Evolutionary conservation across 169 alveolate species (phyloP), one percentile per base, ranked within the genome.

Genomic region (Plasmodium malariae): DNA sequence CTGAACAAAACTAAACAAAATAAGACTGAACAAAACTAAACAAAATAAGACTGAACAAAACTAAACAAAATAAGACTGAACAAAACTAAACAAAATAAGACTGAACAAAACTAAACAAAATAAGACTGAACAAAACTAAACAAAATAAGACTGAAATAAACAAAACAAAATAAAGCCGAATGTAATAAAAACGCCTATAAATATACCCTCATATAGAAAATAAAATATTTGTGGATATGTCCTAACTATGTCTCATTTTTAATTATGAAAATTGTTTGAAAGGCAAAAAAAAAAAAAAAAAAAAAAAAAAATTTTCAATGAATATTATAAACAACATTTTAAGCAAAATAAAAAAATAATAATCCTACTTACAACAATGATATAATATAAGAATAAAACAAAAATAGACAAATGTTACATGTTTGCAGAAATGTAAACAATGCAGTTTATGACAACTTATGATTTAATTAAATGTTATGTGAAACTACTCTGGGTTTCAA

Each of bases 191-290:
- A n/a, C n/a, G n/a, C n/a, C n/a, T n/a, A n/a, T n/a, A n/a, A n/a
- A n/a, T n/a, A n/a, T n/a, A n/a, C n/a, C 11, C 43, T 9, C 54
- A 32, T 30, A 11, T 43, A 63, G 54, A 28, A 63, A 63, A 63
- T 21, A 67, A 67, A 67, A 67, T 49, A 49, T 30, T 72, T 24
- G 17, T 19, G 54, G 17, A 19, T n/a, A 55, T 32, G 24, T 55
- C 34, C 37, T 62, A 72, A 49, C 17, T n/a, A 45, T 59, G 74
- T 60, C 40, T 74, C 34, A n/a, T 59, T 74, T 74, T 74, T 43
- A 74, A 59, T 60, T 74, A 60, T 37, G 43, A 37, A n/a, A 37
- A 11, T 37, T 74, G 28, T 74, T n/a, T 51, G 32, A 59, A 59
- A 21, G 32, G 21, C 24, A 74, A 5, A 57, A n/a, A 49, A 48